Conservation (phyloP, 2,329 filamentous ascomycete species). For the Ustulina deusta region DNA sequence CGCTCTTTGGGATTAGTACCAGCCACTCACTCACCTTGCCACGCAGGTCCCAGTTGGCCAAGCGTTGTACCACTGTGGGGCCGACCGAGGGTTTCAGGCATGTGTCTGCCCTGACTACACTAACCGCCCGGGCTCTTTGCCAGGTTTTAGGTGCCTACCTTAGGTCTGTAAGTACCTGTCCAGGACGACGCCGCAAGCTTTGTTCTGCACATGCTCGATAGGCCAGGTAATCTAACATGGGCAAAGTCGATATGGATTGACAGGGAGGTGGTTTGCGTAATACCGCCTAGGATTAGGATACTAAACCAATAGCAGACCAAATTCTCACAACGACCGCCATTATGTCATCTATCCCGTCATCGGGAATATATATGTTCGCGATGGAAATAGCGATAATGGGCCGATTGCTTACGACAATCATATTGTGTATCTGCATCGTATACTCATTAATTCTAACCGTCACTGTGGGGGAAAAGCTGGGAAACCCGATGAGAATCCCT, state of each 20-base stretch:
- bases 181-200: too few relatives aligned
- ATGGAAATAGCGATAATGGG: background rate
- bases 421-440: too few relatives aligned
- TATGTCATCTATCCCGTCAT: too few relatives aligned
- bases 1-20: slow-evolving; percentile 26
- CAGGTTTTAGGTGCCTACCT: background rate
- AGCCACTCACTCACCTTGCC: slow-evolving; percentile 14
- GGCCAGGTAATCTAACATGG: background rate
- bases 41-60: slow-evolving; percentile 36
- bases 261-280: too few relatives aligned
- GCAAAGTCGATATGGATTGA: too few relatives aligned
- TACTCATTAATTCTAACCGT: background rate
- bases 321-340: too few relatives aligned
- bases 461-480: background rate
- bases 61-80: slow-evolving; percentile 20
- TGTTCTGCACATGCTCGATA: too few relatives aligned
- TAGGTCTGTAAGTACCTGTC: background rate
- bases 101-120: background rate
- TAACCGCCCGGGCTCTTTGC: background rate
- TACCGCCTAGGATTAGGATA: too few relatives aligned
- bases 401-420: background rate
- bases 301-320: too few relatives aligned
- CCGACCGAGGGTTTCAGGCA: background rate
- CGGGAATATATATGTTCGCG: too few relatives aligned
- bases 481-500: background rate